Conservation (phyloP, 495 filamentous ascomycete genomes). For the Penicillium nucicola region DNA sequence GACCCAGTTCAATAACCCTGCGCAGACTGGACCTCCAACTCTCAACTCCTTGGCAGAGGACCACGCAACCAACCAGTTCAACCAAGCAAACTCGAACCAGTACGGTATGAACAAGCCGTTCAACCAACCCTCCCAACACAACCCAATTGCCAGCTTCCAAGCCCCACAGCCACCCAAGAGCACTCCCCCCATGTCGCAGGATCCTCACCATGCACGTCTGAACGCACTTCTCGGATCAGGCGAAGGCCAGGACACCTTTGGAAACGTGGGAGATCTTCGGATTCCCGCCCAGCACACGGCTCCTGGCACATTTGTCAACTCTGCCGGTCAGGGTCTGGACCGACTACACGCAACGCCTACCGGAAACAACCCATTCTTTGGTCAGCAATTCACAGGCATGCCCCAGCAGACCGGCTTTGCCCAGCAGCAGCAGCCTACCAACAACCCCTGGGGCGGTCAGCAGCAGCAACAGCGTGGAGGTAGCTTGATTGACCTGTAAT, state of each 20-base stretch:
- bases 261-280: conserved; percentile 89
- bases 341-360: conserved; percentile 69
- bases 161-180: conserved; percentile 45
- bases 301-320: conserved; percentile 95
- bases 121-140: conserved; percentile 26
- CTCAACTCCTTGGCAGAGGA: conserved; percentile 70
- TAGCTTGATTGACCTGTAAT: conserved; percentile 89
- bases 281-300: conserved; percentile 97
- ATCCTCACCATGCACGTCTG: conserved; percentile 80
- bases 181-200: conserved; percentile 43
- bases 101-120: conserved; percentile 40
- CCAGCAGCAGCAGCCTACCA: conserved; percentile 52
- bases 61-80: conserved; percentile 56
- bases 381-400: conserved; percentile 71
- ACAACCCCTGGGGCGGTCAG: conserved; percentile 69
- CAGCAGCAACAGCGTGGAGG: conserved; percentile 64
- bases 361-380: conserved; percentile 89
- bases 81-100: conserved; percentile 45
- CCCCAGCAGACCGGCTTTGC: conserved; percentile 45
- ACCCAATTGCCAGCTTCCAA: conserved; percentile 54
- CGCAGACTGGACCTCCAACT: conserved; percentile 56
- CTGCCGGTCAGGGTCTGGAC: conserved; percentile 73
- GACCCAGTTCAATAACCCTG: conserved; percentile 59
- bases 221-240: conserved; percentile 85
- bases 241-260: conserved; percentile 95